These are phyloP conservation scores for Circinella umbellata DNA, from an alignment of 371 early-diverging fungal species.

Conservation along the genomic window DNA sequence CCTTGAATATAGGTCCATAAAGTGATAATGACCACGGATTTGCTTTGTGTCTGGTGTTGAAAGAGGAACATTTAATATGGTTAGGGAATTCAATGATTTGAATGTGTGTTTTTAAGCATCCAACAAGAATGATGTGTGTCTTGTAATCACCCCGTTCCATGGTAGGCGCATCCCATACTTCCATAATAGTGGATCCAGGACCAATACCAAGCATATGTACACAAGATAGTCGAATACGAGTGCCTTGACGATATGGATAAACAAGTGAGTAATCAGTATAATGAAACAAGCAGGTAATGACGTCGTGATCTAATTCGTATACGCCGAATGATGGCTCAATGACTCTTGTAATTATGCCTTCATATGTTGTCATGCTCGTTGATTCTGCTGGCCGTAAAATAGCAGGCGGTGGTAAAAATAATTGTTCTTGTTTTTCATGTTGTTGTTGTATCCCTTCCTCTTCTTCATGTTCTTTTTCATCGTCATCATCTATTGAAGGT, in stretches of 20 bases:
- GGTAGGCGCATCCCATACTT: conserved; percentile 5
- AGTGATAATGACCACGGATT: not conserved
- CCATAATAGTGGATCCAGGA: not conserved
- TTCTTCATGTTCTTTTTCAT: not conserved
- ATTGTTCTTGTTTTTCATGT: not conserved
- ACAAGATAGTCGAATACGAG: conserved; percentile 20
- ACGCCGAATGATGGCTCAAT: conserved; percentile 37
- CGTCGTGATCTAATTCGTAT: conserved; percentile 31
- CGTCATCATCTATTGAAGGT: not conserved
- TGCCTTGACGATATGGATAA: conserved; percentile 28
- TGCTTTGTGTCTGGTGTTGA: not conserved
- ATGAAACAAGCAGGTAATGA: conserved; percentile 30
- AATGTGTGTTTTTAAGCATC: conserved; percentile 27
- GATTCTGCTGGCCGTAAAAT: not conserved
- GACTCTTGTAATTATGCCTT: conserved; percentile 31
- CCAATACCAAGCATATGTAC: conserved; percentile 23
- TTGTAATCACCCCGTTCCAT: not conserved
- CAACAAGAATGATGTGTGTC: conserved; percentile 11
- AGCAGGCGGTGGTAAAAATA: not conserved
- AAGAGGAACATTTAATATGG: conserved; percentile 8
- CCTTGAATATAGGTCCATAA: not conserved
- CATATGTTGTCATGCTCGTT: not conserved
- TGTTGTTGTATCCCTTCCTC: not conserved
- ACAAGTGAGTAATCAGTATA: conserved; percentile 14
- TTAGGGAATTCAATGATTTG: conserved; percentile 15